phyloP scores from a whole-genome alignment of 2,329 filamentous ascomycete genomes.

The Aphanocladium album region DNA sequence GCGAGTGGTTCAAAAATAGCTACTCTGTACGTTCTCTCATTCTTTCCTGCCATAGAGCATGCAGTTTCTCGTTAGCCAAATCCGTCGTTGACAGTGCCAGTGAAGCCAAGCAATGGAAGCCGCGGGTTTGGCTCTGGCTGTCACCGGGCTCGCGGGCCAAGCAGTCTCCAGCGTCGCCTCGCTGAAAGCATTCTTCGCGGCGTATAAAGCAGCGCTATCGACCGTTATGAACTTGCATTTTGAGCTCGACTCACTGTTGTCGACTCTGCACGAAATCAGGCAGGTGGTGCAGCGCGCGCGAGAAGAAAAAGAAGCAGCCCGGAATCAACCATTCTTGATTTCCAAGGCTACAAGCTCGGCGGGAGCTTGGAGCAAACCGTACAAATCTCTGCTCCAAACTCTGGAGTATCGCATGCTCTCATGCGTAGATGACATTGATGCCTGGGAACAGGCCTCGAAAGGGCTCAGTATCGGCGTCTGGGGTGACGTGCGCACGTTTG shows the following conservation, averaged over 20 bases:
- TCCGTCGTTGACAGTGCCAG: too few species aligned
- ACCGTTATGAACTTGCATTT: neutral
- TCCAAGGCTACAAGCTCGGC: neutral
- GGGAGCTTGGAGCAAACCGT: neutral
- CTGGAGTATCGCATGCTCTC: neutral
- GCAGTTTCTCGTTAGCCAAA: too few species aligned
- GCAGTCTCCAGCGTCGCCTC: neutral
- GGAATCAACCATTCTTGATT: neutral
- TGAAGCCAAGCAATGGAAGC: neutral
- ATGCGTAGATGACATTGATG: neutral
- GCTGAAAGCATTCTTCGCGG: neutral
- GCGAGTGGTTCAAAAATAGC: too few species aligned
- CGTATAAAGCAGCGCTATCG: neutral
- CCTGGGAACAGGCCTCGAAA: neutral
- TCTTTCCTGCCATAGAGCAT: too few species aligned
- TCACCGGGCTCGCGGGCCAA: neutral
- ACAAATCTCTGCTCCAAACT: neutral
- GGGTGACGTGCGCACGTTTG: neutral
- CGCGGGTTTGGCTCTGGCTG: neutral
- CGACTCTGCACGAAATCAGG: neutral
- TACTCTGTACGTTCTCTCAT: too few species aligned
- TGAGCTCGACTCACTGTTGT: neutral
- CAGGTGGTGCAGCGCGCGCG: neutral
- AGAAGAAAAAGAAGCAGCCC: neutral
- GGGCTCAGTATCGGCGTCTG: neutral